Evolutionary conservation across 345 rosid genomes (phyloP).

Genomic region (Excoecaria cochinchinensis): DNA sequence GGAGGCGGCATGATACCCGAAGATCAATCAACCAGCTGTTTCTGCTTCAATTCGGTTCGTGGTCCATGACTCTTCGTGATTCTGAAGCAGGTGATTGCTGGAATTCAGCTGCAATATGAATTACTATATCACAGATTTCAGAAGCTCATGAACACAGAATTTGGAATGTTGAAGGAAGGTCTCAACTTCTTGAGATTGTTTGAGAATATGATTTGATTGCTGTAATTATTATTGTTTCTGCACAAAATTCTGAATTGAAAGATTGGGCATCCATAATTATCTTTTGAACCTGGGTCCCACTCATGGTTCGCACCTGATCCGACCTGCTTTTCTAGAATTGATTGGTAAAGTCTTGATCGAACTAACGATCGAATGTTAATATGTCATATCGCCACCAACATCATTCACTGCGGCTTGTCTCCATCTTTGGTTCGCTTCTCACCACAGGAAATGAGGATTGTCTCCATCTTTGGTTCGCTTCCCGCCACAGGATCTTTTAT

Average conservation of each 20-base stretch:
- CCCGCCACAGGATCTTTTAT: no score
- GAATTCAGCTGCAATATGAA: background rate
- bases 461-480: no score
- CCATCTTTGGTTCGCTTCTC: no score
- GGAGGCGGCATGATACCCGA: conserved; percentile 41
- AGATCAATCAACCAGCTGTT: conserved; percentile 34
- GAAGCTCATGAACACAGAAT: conserved; percentile 1
- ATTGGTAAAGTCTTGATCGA: no score
- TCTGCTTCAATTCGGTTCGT: conserved; percentile 26
- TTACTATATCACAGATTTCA: conserved; percentile 9
- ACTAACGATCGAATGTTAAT: no score
- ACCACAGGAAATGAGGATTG: no score
- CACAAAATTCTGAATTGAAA: conserved; percentile 5
- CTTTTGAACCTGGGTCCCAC: no score
- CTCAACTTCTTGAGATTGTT: conserved; percentile 8
- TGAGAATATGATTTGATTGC: background rate
- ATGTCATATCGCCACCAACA: no score
- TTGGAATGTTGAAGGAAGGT: background rate
- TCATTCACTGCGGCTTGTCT: no score
- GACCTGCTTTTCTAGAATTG: no score
- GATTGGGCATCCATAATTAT: conserved; percentile 1
- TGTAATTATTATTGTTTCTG: conserved; percentile 7
- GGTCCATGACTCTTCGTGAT: conserved; percentile 21
- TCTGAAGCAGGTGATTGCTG: background rate
- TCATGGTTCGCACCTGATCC: no score